These are phyloP conservation scores for Posidonia australis DNA, from an alignment of 106 monocot species.

Conservation along the genomic window DNA sequence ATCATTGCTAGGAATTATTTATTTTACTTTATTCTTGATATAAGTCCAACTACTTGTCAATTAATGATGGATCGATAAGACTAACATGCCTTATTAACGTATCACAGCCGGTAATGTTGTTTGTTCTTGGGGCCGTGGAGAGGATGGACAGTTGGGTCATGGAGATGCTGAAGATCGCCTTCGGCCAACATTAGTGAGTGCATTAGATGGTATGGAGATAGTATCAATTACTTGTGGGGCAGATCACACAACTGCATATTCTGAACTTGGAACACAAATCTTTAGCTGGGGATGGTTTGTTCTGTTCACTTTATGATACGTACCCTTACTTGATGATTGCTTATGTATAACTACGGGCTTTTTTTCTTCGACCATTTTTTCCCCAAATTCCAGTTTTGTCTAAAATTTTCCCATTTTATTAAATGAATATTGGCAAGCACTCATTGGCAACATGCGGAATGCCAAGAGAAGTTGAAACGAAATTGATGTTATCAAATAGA, in stretches of 20 bases:
- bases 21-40: not conserved
- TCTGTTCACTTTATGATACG: not conserved
- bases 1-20: not conserved
- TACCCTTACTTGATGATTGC: not conserved
- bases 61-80: not conserved
- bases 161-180: conserved; percentile 77
- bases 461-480: no score
- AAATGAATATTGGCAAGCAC: no score
- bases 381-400: no score
- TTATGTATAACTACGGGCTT: no score
- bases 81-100: conserved; percentile 1
- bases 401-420: no score
- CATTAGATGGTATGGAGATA: conserved; percentile 39
- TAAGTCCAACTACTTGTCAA: not conserved
- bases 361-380: no score
- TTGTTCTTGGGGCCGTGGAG: conserved; percentile 89
- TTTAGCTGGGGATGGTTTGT: conserved; percentile 91
- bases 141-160: conserved; percentile 93
- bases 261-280: conserved; percentile 49
- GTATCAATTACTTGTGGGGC: conserved; percentile 74
- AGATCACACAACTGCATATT: conserved; percentile 84
- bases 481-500: no score
- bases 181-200: conserved; percentile 49
- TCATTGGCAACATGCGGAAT: no score
- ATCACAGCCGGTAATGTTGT: conserved; percentile 51